Evolutionary conservation across 148 eudicot species (phyloP).

Genomic region (Gaultheria prostrata): DNA sequence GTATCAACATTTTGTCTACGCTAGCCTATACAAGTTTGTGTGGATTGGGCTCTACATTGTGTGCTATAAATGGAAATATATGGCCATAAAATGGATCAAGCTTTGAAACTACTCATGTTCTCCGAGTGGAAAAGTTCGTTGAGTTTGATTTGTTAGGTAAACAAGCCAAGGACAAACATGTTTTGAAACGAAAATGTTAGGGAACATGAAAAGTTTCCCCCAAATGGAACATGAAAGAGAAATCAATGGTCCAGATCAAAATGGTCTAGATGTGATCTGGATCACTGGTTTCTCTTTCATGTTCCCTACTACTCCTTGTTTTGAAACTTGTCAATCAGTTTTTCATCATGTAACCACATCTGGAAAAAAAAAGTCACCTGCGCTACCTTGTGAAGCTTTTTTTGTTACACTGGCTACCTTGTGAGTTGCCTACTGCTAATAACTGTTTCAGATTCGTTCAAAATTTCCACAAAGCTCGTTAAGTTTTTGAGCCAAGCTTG

Average conservation of each 20-base stretch:
- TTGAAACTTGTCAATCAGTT: neutral
- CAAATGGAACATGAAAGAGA: too few relatives aligned
- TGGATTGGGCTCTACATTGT: neutral
- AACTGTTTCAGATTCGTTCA: neutral
- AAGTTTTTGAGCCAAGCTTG: neutral
- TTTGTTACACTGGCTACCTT: too few relatives aligned
- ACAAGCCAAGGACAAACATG: neutral
- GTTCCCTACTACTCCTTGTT: too few relatives aligned
- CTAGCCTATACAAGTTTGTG: too few relatives aligned
- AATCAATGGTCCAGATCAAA: too few relatives aligned
- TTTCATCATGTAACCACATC: neutral
- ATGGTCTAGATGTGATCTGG: too few relatives aligned
- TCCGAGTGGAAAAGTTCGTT: too few relatives aligned
- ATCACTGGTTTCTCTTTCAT: too few relatives aligned
- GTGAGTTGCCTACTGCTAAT: neutral
- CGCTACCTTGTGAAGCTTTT: too few relatives aligned
- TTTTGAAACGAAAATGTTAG: neutral
- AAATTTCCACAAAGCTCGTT: too few relatives aligned
- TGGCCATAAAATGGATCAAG: neutral
- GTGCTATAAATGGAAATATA: neutral
- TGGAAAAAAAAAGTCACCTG: neutral
- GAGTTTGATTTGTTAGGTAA: neutral
- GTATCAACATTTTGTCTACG: too few relatives aligned
- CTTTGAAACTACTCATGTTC: neutral
- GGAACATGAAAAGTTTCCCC: too few relatives aligned